Percentiles rank a stretch among this genome's conserved stretches.
Conservation (phyloP, 441 rosid genomes). For the Gossypium gossypioides region DNA sequence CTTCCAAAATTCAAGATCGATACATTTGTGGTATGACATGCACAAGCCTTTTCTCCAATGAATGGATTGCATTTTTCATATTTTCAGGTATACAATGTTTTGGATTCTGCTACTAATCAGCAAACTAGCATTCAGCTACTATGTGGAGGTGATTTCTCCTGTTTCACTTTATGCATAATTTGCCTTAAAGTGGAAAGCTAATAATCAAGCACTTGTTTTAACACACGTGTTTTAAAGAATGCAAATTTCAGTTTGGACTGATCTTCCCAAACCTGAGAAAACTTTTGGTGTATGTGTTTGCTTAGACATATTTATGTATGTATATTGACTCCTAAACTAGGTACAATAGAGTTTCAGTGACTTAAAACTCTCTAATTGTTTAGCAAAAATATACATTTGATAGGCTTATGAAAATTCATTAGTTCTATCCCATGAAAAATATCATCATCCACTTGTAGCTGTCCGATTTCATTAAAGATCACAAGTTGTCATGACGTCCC, state of each 20-base stretch:
- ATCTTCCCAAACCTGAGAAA: neutral
- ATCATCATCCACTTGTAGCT: neutral
- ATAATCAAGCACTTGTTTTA: slow-evolving; percentile 1
- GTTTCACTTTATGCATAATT: slow-evolving; percentile 1
- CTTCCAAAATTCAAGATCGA: slow-evolving; percentile 1
- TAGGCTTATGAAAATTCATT: neutral
- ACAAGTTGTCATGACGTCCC: neutral
- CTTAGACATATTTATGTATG: neutral
- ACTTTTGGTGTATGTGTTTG: neutral
- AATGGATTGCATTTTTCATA: slow-evolving; percentile 12
- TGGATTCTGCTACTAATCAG: slow-evolving; percentile 81
- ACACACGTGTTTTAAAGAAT: neutral
- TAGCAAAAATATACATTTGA: too few species aligned
- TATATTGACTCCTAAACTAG: neutral
- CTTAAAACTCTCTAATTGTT: neutral
- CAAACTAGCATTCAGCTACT: slow-evolving; percentile 97
- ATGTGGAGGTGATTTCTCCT: slow-evolving; percentile 61
- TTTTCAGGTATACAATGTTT: slow-evolving; percentile 76
- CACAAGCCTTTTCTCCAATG: slow-evolving; percentile 14
- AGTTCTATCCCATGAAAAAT: neutral
- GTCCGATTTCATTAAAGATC: neutral
- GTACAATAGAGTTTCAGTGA: neutral
- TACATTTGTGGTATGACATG: slow-evolving; percentile 6
- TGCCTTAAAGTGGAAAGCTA: neutral
- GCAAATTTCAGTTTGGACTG: neutral